Evolutionary conservation across 2,329 filamentous ascomycete genomes (phyloP), one percentile per base, ranked within the genome.

Genomic region (Curvularia eragrostidis): DNA sequence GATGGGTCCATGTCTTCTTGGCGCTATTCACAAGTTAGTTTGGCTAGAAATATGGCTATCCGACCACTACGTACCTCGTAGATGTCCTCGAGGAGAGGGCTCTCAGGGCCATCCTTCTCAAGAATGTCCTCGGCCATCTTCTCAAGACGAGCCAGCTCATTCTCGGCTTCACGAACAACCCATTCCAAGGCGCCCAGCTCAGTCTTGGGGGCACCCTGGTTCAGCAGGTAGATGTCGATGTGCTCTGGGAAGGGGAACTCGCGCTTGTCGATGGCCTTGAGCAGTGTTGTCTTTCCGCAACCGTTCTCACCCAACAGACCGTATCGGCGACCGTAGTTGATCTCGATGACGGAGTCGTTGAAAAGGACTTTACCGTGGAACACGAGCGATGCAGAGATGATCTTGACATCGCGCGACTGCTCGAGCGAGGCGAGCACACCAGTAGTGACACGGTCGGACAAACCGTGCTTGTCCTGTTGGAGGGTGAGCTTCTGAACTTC

Each of bases 1-100:
- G 93, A 96, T 47, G 95, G 95, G 74, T 99, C 96, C 94, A 99
- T 97, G 80, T 89, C 89, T 82, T 99, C 95, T 87, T 98, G 97
- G 79, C 95, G 93, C 92, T 97, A 67, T 58, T 5, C 19, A 39
- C 10, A 15, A 38, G 61, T 62, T 53, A 66, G 58, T 43, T 18
- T 3, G 18, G 32, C 42, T 34, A 12, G 26, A 5, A 23, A 21
- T 21, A 28, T 5, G n/a, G 8, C 7, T 10, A 18, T 23, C 26
- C 9, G 12, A 13, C 8, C 8, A 38, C 28, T 61, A 81, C 89
- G 76, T 83, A 96, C 93, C 78, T 99, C 96, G 78, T 99, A 99
- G 58, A 99, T 84, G 74, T 98, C 94, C 81, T 97, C 90, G 48
- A 99, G 84, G 54, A 96, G 83, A 28, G 92, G 92, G 77, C 88